Evolutionary conservation across 2,329 filamentous ascomycete species (phyloP), one percentile per base, ranked within the genome.

Genomic region (Nothopassalora personata): DNA sequence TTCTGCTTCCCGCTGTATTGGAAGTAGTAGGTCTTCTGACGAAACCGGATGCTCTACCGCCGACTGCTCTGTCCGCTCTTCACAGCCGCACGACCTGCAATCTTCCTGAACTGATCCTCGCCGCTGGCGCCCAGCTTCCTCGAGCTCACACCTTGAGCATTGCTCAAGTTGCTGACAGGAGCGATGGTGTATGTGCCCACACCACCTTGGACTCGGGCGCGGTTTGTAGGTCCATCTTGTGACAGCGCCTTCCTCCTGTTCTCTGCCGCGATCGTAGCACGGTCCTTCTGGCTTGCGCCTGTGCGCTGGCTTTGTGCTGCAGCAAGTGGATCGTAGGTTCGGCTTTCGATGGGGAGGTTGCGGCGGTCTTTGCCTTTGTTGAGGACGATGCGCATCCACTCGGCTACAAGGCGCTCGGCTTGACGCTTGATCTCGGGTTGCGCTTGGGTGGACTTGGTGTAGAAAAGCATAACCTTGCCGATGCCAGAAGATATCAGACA

Each of bases 401-500:
- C 93, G 58, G 90, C 90, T 58, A 97, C 81, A n/a, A 97, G 80
- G 52, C 89, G 86, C 78, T 97, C 92, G 0, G 94, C 94, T 77
- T 92, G 90, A 66, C 93, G 87, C 80, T 97, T 97, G 80, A 99
- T 97, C 61, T 82, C 83, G 4, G 87, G 80, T 75, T 97, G 90
- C 0, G 92, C 89, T 66, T 90, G 88, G 78, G 92, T 95, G 79
- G 90, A 96, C 76, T 92, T 92, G 53, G 92, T 97, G 77, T 99
- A 99, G 78, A 97, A 99, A 63, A 96, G 84, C 54, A 97, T 88
- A 51, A 99, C 91, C 74, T 97, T 97, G 71, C 94, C 94, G 64
- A 99, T 94, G 19, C 93, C 92, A 68, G 90, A 96, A 65, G 91
- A 92, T 23, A 95, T 82, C 13, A 99, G 82, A 1, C 88, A 84